Percentiles rank a stretch among this genome's conserved stretches.
These are phyloP conservation scores for Syncephalastrum contaminatum DNA, from an alignment of 371 early-diverging fungal genomes.

Conservation along the genomic window DNA sequence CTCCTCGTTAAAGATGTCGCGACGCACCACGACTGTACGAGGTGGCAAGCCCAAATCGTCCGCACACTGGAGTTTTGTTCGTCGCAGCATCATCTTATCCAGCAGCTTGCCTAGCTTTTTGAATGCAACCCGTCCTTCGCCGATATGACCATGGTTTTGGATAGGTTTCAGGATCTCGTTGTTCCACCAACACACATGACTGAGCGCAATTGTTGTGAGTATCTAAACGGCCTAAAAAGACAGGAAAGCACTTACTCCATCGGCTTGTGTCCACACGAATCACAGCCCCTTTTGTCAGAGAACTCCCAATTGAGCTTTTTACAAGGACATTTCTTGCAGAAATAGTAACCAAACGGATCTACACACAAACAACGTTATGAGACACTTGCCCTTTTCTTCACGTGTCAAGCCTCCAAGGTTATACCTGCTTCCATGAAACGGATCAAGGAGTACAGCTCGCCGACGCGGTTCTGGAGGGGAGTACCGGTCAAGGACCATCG, in stretches of 20 bases:
- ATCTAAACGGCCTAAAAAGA: background rate
- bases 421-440: slow-evolving; percentile 72
- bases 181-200: slow-evolving; percentile 97
- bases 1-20: slow-evolving; percentile 87
- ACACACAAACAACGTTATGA: background rate
- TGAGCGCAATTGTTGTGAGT: slow-evolving; percentile 8
- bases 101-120: slow-evolving; percentile 75
- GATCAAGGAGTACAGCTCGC: slow-evolving; percentile 95
- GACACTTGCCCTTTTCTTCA: slow-evolving; percentile 1
- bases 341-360: slow-evolving; percentile 83
- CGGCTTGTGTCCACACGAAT: slow-evolving; percentile 74
- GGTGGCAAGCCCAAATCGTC: slow-evolving; percentile 94
- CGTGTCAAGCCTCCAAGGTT: slow-evolving; percentile 4
- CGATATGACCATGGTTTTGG: slow-evolving; percentile 71
- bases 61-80: slow-evolving; percentile 91
- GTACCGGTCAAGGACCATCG: slow-evolving; percentile 96
- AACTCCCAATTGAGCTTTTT: slow-evolving; percentile 83
- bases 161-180: slow-evolving; percentile 92
- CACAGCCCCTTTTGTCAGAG: slow-evolving; percentile 61
- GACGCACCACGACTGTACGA: slow-evolving; percentile 73
- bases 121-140: slow-evolving; percentile 72
- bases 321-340: slow-evolving; percentile 86
- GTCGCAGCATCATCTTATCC: slow-evolving; percentile 90
- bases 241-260: slow-evolving; percentile 50
- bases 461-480: slow-evolving; percentile 97